A percentile compares a stretch with the other conserved stretches of the same genome.
phyloP scores from a whole-genome alignment of 1,139 yeast genomes.

The Petasospora fabianii region DNA sequence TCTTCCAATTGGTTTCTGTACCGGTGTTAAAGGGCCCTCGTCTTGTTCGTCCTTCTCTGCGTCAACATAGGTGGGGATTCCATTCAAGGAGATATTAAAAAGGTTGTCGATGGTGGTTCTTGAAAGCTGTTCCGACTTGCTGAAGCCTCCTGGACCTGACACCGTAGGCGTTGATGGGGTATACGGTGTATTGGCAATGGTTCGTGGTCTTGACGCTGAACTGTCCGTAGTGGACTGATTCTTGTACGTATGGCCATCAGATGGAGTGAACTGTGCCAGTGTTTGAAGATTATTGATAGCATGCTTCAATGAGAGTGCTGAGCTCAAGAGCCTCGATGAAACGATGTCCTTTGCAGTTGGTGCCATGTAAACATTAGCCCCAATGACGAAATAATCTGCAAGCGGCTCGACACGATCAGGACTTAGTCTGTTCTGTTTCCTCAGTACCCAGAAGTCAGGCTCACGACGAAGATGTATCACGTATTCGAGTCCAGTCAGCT shows the following conservation, averaged over 20 bases:
- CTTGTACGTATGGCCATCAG: constrained; percentile 35
- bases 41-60: constrained; percentile 14
- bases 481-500: constrained; percentile 85
- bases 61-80: constrained; percentile 20
- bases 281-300: constrained; percentile 30
- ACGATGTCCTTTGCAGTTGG: constrained; percentile 60
- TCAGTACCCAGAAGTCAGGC: constrained; percentile 88
- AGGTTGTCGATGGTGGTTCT: constrained; percentile 26
- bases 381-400: constrained; percentile 80
- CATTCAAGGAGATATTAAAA: constrained; percentile 25
- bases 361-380: constrained; percentile 91
- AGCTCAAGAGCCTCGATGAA: constrained; percentile 44
- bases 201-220: constrained; percentile 19
- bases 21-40: constrained; percentile 1
- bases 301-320: constrained; percentile 30
- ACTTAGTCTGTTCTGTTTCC: constrained; percentile 68
- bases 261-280: constrained; percentile 33
- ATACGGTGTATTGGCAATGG: constrained; percentile 21
- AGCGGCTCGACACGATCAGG: constrained; percentile 51
- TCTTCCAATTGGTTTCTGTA: constrained; percentile 9
- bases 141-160: constrained; percentile 8
- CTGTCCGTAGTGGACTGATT: constrained; percentile 8
- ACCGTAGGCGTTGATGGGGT: constrained; percentile 22
- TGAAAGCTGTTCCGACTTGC: constrained; percentile 14
- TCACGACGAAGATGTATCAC: constrained; percentile 71